phyloP scores from a whole-genome alignment of 208 protist genomes.

The Crithidia fasciculata region DNA sequence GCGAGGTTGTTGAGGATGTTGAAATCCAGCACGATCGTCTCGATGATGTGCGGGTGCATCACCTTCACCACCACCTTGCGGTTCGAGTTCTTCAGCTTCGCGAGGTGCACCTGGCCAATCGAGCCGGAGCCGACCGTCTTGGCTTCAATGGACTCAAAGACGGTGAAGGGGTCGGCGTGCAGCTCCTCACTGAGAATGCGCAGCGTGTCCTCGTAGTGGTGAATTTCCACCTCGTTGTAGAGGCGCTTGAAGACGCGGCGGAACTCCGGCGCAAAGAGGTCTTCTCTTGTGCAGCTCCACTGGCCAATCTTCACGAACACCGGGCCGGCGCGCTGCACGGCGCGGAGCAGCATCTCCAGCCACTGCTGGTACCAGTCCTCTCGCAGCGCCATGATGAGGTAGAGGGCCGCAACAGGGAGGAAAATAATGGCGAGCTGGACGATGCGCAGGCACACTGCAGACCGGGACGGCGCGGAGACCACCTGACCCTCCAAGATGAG shows the following conservation, averaged over 20 bases:
- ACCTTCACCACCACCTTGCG: slow-evolving; percentile 89
- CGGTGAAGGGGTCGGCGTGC: slow-evolving; percentile 44
- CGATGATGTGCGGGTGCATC: slow-evolving; percentile 88
- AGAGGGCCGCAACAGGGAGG: slow-evolving; percentile 72
- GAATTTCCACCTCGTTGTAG: slow-evolving; percentile 81
- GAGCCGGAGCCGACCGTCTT: slow-evolving; percentile 85
- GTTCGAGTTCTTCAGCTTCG: slow-evolving; percentile 61
- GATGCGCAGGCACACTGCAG: slow-evolving; percentile 53
- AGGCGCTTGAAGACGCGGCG: slow-evolving; percentile 78
- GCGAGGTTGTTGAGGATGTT: slow-evolving; percentile 68
- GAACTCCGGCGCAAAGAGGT: slow-evolving; percentile 86
- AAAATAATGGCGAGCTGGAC: slow-evolving; percentile 76
- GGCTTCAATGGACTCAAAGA: slow-evolving; percentile 77
- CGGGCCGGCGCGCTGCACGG: slow-evolving; percentile 82
- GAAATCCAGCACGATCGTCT: slow-evolving; percentile 89
- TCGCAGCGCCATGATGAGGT: slow-evolving; percentile 68
- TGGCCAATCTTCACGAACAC: slow-evolving; percentile 93
- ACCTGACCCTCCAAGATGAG: slow-evolving; percentile 68
- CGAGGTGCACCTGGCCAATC: slow-evolving; percentile 92
- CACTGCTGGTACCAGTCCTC: slow-evolving; percentile 68
- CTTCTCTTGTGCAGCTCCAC: slow-evolving; percentile 90
- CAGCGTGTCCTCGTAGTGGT: slow-evolving; percentile 74
- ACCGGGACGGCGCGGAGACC: slow-evolving; percentile 41
- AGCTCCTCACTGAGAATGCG: slow-evolving; percentile 82
- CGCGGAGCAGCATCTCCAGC: slow-evolving; percentile 69